Conservation (phyloP, 2,329 filamentous ascomycete genomes). For the Geosmithia putterillii region DNA sequence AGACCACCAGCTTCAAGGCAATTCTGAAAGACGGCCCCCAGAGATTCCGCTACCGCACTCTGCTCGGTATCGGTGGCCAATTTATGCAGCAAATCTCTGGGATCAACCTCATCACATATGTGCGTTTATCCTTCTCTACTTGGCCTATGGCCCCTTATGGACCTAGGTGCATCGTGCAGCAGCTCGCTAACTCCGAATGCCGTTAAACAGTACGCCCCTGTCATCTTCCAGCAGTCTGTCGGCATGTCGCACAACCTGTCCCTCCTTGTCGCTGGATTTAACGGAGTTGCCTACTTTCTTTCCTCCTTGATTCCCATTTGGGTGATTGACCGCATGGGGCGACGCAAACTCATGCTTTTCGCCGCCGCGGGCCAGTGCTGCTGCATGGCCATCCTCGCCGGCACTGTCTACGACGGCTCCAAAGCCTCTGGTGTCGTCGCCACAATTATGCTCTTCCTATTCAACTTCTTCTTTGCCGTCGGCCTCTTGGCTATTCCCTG, state of each 20-base stretch:
- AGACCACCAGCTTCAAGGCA: conserved; percentile 9
- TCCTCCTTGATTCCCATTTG: conserved; percentile 31
- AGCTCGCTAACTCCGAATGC: too few relatives aligned
- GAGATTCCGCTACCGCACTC: background rate
- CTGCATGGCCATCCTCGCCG: conserved; percentile 24
- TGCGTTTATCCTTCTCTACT: background rate
- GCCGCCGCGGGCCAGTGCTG: conserved; percentile 22
- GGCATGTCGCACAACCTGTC: conserved; percentile 28
- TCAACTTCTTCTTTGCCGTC: conserved; percentile 22
- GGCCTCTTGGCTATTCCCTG: conserved; percentile 18
- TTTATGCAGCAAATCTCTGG: conserved; percentile 11
- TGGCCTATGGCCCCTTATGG: too few relatives aligned
- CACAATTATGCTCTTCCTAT: conserved; percentile 26
- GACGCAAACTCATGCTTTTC: conserved; percentile 11
- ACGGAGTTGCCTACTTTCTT: conserved; percentile 26
- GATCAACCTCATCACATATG: conserved; percentile 2
- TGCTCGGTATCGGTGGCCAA: conserved; percentile 29
- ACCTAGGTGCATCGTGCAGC: too few relatives aligned
- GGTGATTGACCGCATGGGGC: conserved; percentile 13
- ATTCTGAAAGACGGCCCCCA: conserved; percentile 6
- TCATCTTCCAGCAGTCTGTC: conserved; percentile 25
- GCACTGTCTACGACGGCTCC: conserved; percentile 1
- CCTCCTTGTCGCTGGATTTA: conserved; percentile 26
- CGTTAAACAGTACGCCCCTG: conserved; percentile 1
- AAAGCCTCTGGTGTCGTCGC: conserved; percentile 21